phyloP scores from a whole-genome alignment of 306 rosid genomes.

The Herpetospermum pedunculosum region DNA sequence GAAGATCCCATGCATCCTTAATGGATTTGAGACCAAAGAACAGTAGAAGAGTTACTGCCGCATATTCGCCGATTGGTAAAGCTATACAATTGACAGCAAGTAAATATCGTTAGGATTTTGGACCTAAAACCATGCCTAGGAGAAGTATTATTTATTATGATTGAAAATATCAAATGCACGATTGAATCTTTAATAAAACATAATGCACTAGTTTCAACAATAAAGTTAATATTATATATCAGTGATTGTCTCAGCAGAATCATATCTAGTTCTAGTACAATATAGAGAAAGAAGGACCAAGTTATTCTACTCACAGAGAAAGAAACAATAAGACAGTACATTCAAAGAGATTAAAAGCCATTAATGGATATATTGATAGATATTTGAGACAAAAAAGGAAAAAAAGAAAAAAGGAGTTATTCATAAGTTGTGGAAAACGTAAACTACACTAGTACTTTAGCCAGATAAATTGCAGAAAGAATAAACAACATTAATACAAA shows the following conservation, averaged over 20 bases:
- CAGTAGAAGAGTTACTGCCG: conserved; percentile 85
- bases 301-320: neutral
- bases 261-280: neutral
- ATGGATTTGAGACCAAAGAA: conserved; percentile 87
- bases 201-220: neutral
- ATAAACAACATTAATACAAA: neutral
- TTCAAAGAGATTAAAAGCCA: neutral
- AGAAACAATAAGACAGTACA: neutral
- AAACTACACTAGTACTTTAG: neutral
- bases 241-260: neutral
- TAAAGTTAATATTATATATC: neutral
- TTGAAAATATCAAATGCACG: neutral
- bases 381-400: neutral
- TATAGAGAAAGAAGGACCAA: neutral
- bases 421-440: neutral
- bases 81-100: conserved; percentile 42
- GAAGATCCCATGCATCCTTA: conserved; percentile 96
- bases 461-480: neutral
- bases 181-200: neutral
- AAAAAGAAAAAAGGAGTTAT: neutral
- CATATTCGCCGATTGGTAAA: conserved; percentile 94
- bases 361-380: neutral
- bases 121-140: conserved; percentile 2
- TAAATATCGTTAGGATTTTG: conserved; percentile 10
- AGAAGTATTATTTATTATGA: neutral